A percentile compares a stretch with the other conserved stretches of the same genome.
phyloP scores from a whole-genome alignment of 768 basidiomycete genomes.

The Tubosaeta sp. region DNA sequence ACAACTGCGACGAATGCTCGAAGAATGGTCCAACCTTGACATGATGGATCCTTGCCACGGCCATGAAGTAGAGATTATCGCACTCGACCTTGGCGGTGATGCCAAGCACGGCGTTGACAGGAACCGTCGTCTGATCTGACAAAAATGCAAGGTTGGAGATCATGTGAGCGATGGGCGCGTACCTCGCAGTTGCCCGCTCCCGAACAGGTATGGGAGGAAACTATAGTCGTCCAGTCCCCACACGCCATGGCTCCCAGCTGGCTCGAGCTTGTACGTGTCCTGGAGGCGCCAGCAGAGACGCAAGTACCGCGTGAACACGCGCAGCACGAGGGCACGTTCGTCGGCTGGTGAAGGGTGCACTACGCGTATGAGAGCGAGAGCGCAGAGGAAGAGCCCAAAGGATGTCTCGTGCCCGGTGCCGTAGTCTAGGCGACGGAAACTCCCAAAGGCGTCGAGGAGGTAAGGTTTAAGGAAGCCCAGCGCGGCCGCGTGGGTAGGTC shows the following conservation, averaged over 20 bases:
- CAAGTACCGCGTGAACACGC: constrained; percentile 74
- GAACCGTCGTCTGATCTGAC: constrained; percentile 58
- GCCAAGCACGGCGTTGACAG: constrained; percentile 61
- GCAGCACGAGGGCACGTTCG: constrained; percentile 56
- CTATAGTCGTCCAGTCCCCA: constrained; percentile 95
- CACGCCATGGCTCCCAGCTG: constrained; percentile 95
- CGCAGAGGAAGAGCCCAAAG: constrained; percentile 75
- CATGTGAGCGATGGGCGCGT: constrained; percentile 9
- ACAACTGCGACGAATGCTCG: constrained; percentile 87
- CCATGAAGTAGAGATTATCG: constrained; percentile 79
- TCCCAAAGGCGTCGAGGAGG: constrained; percentile 81
- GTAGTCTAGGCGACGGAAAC: constrained; percentile 88
- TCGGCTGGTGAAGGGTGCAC: constrained; percentile 53
- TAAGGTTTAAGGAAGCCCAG: constrained; percentile 74
- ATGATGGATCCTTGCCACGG: constrained; percentile 70
- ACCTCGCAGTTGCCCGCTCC: constrained; percentile 86
- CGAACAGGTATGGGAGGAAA: constrained; percentile 88
- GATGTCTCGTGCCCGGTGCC: constrained; percentile 95
- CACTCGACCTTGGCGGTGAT: constrained; percentile 26
- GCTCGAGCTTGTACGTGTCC: constrained; percentile 86
- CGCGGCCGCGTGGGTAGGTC: constrained; percentile 37
- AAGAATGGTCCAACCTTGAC: constrained; percentile 87
- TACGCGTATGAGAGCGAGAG: constrained; percentile 65
- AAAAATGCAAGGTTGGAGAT: constrained; percentile 1
- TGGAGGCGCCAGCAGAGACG: constrained; percentile 82